Conservation (phyloP, 345 rosid genomes). For the Lumnitzera littorea region DNA sequence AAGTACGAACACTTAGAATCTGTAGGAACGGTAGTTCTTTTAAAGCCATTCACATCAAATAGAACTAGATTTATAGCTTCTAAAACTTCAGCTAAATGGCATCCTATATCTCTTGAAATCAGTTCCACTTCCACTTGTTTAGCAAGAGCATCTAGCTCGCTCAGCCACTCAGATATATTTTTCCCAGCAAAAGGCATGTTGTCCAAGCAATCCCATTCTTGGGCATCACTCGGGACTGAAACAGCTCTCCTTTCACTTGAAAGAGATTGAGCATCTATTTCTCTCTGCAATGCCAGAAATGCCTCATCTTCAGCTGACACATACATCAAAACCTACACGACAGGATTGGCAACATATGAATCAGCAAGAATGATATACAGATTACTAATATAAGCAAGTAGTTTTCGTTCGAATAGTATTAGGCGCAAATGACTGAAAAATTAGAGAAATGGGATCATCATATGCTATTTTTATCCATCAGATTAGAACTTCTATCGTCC, state of each 20-base stretch:
- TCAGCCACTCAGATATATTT: constrained; percentile 54
- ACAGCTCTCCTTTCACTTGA: constrained; percentile 39
- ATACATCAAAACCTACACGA: constrained; percentile 58
- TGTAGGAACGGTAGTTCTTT: constrained; percentile 55
- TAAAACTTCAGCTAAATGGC: constrained; percentile 67
- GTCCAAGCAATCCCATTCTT: constrained; percentile 40
- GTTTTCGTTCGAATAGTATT: background rate
- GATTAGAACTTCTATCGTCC: too few species aligned
- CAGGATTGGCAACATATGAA: background rate
- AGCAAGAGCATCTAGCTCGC: constrained; percentile 53
- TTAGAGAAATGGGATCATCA: too few species aligned
- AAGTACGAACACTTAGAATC: constrained; percentile 67
- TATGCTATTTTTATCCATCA: too few species aligned
- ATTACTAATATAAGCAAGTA: background rate
- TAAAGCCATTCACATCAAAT: constrained; percentile 69
- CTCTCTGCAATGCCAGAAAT: constrained; percentile 42
- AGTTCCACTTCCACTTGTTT: constrained; percentile 84
- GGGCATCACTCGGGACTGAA: constrained; percentile 22
- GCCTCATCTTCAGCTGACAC: constrained; percentile 96
- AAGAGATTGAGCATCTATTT: constrained; percentile 50
- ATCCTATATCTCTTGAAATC: constrained; percentile 71
- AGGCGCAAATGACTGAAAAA: too few species aligned
- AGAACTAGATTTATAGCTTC: constrained; percentile 83
- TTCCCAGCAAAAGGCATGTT: constrained; percentile 60
- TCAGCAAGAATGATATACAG: too few species aligned